A percentile compares a stretch with the other conserved stretches of the same genome.
These are phyloP conservation scores for Fusarium decemcellulare DNA, from an alignment of 2,329 filamentous ascomycete genomes.

Conservation along the genomic window DNA sequence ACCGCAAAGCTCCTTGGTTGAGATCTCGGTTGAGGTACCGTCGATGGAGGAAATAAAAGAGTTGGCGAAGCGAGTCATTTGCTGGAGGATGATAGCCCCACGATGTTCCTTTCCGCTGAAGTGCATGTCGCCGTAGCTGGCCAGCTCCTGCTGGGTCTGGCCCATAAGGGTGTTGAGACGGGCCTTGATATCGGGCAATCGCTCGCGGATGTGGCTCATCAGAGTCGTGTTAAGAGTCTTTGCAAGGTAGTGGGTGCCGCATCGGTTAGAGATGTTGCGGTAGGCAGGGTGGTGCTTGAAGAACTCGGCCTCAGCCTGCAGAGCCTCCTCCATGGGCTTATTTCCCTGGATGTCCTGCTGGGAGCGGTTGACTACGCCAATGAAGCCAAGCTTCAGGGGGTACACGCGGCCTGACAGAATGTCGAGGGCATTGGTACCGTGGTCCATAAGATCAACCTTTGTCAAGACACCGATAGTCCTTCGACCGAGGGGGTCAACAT, in stretches of 20 bases:
- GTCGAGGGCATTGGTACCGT: slow-evolving; percentile 97
- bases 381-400: slow-evolving; percentile 96
- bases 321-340: slow-evolving; percentile 93
- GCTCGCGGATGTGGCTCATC: slow-evolving; percentile 96
- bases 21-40: slow-evolving; percentile 98
- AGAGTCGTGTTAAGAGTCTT: slow-evolving; percentile 96
- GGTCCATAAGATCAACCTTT: slow-evolving; percentile 98
- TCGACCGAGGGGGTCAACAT: slow-evolving; percentile 95
- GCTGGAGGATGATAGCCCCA: slow-evolving; percentile 92
- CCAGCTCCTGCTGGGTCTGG: slow-evolving; percentile 98
- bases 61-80: slow-evolving; percentile 98
- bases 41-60: slow-evolving; percentile 99
- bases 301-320: slow-evolving; percentile 92
- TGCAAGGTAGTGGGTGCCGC: slow-evolving; percentile 93
- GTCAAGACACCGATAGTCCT: slow-evolving; percentile 97
- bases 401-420: slow-evolving; percentile 98
- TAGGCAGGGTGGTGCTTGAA: slow-evolving; percentile 98
- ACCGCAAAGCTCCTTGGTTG: slow-evolving; percentile 96
- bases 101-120: slow-evolving; percentile 98
- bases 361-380: slow-evolving; percentile 97
- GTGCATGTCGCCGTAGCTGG: slow-evolving; percentile 97
- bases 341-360: slow-evolving; percentile 98
- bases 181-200: slow-evolving; percentile 97
- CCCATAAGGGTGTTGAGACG: slow-evolving; percentile 98
- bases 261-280: slow-evolving; percentile 93